Evolutionary conservation across 2,329 filamentous ascomycete genomes (phyloP), one percentile per base, ranked within the genome.

Genomic region (Hymenoscyphus repandus): DNA sequence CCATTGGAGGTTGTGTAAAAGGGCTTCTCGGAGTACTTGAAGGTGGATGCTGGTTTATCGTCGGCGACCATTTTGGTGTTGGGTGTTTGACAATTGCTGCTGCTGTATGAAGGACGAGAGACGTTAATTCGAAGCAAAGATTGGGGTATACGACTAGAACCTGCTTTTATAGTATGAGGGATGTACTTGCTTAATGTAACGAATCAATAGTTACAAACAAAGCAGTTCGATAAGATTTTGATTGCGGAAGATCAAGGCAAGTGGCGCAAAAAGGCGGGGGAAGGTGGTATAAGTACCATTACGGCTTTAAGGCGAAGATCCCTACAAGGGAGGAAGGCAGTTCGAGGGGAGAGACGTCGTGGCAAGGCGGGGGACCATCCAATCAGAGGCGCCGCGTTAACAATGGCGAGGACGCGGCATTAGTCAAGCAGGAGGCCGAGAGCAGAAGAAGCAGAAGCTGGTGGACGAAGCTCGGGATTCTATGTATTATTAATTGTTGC

Each of bases 1-100:
- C 79, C 79, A 71, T 79, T 82, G 63, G 78, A 81, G 31, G 77
- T 75, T 10, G 79, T 81, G 65, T 81, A 82, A 55, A 77, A 70
- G 43, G 78, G 78, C 61, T 72, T 74, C 66, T 83, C 77, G 58
- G 76, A 71, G 66, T 82, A 82, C 56, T 74, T 74, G 65, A 71
- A 74, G 57, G 73, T 74, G 49, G 72, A 72, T 6, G 69, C 68
- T 32, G 72, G 62, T 55, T 68, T 69, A 40, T 73, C 67, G 65
- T 74, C 65, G 60, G 67, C 66, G 57, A 66, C 69, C 72, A 76
- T 75, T 49, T 54, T 71, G 46, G 20, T 22, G 58, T 58, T 60
- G 47, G 44, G 52, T 47, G 49, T 45, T 52, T 34, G 47, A 53
- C 15, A 39, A 37, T 48, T 42, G 31, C n/a, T 39, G 39, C 32